phyloP scores from a whole-genome alignment of 2,329 filamentous ascomycete genomes.

The Verticillium zaregamsianum region DNA sequence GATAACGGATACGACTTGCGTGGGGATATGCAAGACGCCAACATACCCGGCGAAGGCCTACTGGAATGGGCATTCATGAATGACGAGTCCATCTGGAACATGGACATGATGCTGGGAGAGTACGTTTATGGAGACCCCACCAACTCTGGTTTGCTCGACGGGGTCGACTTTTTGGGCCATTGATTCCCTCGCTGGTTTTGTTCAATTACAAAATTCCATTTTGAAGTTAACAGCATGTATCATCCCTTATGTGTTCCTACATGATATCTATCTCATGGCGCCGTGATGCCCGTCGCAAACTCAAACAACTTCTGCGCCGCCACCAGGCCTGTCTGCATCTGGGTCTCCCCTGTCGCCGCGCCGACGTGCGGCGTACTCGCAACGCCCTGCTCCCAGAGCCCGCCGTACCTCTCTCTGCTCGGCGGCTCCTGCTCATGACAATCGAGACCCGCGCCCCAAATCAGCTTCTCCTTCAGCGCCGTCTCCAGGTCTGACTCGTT shows the following conservation, averaged over 20 bases:
- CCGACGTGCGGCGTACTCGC: slow-evolving; percentile 42
- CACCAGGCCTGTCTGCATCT: slow-evolving; percentile 22
- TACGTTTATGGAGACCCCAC: slow-evolving; percentile 13
- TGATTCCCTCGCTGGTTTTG: not conserved
- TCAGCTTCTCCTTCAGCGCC: slow-evolving; percentile 24
- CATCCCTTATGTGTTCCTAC: not conserved
- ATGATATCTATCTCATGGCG: not conserved
- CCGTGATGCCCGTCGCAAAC: slow-evolving; percentile 3
- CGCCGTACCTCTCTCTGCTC: slow-evolving; percentile 24
- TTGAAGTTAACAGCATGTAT: no score
- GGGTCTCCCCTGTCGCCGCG: slow-evolving; percentile 32
- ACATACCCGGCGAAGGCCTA: not conserved
- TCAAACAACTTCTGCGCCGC: slow-evolving; percentile 19
- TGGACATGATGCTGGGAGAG: slow-evolving; percentile 13
- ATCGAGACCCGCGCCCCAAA: slow-evolving; percentile 35
- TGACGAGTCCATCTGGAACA: slow-evolving; percentile 14
- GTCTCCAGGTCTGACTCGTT: slow-evolving; percentile 28
- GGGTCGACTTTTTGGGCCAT: not conserved
- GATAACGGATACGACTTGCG: not conserved
- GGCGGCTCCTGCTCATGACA: slow-evolving; percentile 36
- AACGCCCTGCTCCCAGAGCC: slow-evolving; percentile 28
- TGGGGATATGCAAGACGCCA: not conserved
- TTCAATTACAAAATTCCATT: no score
- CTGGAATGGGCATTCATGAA: slow-evolving; percentile 13
- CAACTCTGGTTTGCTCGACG: not conserved